A percentile compares a stretch with the other conserved stretches of the same genome.
phyloP scores from a whole-genome alignment of 495 filamentous ascomycete genomes.

The Penicillium cosmopolitanum region DNA sequence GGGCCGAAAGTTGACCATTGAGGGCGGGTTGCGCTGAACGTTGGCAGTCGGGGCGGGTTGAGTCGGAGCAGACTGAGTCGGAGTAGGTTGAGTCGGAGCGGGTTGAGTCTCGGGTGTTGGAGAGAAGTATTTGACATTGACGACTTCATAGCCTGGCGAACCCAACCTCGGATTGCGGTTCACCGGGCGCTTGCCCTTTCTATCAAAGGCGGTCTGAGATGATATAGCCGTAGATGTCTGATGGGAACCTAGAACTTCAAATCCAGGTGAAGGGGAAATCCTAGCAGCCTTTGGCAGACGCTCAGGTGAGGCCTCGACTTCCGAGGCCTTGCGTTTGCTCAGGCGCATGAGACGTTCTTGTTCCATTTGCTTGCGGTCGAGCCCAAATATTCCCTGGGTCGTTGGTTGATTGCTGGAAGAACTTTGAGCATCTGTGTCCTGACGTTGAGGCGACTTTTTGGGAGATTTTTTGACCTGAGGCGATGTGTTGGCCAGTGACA shows the following conservation, averaged over 20 bases:
- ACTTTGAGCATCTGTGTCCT: not conserved
- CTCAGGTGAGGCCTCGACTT: not conserved
- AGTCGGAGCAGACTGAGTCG: too few relatives aligned
- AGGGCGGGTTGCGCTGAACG: not conserved
- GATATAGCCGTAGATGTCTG: not conserved
- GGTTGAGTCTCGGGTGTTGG: not conserved
- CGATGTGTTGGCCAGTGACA: constrained; percentile 45
- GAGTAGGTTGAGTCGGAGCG: not conserved
- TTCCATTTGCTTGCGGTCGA: constrained; percentile 85
- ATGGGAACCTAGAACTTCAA: constrained; percentile 10
- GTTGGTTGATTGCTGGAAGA: not conserved
- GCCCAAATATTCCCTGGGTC: constrained; percentile 43
- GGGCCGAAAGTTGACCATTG: not conserved
- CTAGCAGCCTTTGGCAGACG: constrained; percentile 11
- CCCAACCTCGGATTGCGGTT: not conserved
- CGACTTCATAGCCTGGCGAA: not conserved
- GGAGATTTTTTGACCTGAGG: not conserved
- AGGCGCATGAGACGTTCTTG: constrained; percentile 75
- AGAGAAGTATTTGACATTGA: not conserved
- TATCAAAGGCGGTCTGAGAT: not conserved
- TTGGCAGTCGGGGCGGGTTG: not conserved
- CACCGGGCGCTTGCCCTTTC: not conserved
- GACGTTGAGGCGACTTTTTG: not conserved
- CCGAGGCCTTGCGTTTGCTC: constrained; percentile 52
- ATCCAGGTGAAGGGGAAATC: not conserved